Percentiles rank a stretch among this genome's conserved stretches.
Conservation (phyloP, 1,284 basidiomycete species). For the Ganoderma sinense region DNA sequence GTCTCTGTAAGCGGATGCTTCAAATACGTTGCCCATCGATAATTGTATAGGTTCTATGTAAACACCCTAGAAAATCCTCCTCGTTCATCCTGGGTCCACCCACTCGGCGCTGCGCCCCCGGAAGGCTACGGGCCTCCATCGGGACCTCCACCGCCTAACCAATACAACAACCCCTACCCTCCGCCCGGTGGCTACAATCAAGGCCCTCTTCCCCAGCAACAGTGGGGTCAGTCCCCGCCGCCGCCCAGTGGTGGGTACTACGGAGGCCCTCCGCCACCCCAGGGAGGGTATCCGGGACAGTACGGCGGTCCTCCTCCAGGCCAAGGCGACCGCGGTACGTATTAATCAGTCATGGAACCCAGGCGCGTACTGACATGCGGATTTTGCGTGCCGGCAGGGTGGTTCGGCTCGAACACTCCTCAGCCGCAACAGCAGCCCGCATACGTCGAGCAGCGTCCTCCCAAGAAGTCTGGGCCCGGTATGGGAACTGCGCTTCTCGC, state of each 20-base stretch:
- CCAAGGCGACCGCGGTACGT: slow-evolving; percentile 33
- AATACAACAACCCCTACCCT: slow-evolving; percentile 32
- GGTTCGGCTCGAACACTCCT: slow-evolving; percentile 43
- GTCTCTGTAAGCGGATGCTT: slow-evolving; percentile 28
- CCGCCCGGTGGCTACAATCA: slow-evolving; percentile 29
- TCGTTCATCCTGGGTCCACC: slow-evolving; percentile 71
- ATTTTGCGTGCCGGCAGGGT: slow-evolving; percentile 31
- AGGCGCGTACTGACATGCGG: slow-evolving; percentile 11
- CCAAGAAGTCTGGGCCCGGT: slow-evolving; percentile 52
- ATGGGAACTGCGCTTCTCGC: slow-evolving; percentile 50
- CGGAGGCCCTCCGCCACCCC: slow-evolving; percentile 28
- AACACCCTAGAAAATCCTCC: slow-evolving; percentile 67
- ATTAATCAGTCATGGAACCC: background rate
- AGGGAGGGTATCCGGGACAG: slow-evolving; percentile 36
- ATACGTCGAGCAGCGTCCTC: slow-evolving; percentile 44
- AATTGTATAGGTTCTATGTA: slow-evolving; percentile 70
- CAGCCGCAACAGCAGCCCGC: slow-evolving; percentile 34
- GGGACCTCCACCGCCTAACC: slow-evolving; percentile 48
- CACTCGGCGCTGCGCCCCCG: slow-evolving; percentile 55
- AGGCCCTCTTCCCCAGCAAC: slow-evolving; percentile 33
- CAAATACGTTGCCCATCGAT: slow-evolving; percentile 1
- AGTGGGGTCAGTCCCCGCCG: slow-evolving; percentile 27
- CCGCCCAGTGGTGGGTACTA: slow-evolving; percentile 27
- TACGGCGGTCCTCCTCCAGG: slow-evolving; percentile 31
- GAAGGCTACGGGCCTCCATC: slow-evolving; percentile 52